Evolutionary conservation across 2,329 filamentous ascomycete species (phyloP), one percentile per base, ranked within the genome.

Genomic region (Elsinoe fawcettii): DNA sequence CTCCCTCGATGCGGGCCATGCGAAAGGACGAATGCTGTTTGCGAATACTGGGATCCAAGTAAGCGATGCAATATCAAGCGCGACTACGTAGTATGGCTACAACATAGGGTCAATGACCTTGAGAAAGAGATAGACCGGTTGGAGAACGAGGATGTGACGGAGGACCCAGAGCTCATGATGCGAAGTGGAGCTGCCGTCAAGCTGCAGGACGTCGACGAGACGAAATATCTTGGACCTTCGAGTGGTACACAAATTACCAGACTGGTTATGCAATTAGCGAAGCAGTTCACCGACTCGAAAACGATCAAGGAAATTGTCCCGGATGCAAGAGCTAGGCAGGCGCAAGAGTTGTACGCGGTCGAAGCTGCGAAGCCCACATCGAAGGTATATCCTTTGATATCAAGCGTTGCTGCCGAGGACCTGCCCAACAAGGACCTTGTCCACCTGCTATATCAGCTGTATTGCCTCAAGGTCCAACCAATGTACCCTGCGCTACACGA

Each of bases 231-330:
- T 2, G 93, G 93, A 0, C 88, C 93, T 2, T 96, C 91, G 51
- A 97, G 92, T 70, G 93, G 92, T 59, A 96, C 96, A 66, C 89
- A 90, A 67, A 95, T 97, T 76, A 95, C 91, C 11, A 84, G 92
- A 27, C 79, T 97, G 63, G 85, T 99, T 9, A 96, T 99, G 87
- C 91, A 96, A 70, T 84, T 96, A 71, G 92, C 92, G 55, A 97
- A 96, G 74, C 86, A 90, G 61, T 95, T 92, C 66, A 95, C 90
- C 23, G 87, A 93, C 66, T 87, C 90, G 4, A 88, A 90, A 70
- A 90, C 86, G 63, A 96, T 97, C 69, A 90, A 90, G 58, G 90
- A 96, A 64, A 84, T 97, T 51, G 88, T 96, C 30, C 89, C 91
- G 2, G 87, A 91, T 80, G 68, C 83, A 74, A 70, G 83, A 70